A percentile compares a stretch with the other conserved stretches of the same genome.
Conservation (phyloP, 208 protist genomes). For the Zelonia costaricensis region DNA sequence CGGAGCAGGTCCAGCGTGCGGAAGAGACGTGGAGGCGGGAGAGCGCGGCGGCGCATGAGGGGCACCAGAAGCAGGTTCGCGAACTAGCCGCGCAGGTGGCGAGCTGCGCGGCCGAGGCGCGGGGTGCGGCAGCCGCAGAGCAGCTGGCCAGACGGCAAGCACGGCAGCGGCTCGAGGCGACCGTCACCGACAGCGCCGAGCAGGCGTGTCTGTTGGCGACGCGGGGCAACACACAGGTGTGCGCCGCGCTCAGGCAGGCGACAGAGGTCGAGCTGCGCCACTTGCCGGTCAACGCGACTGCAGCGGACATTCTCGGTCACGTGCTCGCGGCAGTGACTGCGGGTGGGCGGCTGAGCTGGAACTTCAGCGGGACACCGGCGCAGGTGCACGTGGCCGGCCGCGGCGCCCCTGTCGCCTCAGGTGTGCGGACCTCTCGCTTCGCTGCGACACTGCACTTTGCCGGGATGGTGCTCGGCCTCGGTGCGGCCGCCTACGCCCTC, state of each 20-base stretch:
- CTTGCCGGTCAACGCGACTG: slow-evolving; percentile 2
- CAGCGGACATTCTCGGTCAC: neutral
- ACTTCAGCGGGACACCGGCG: slow-evolving; percentile 4
- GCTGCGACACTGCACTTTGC: slow-evolving; percentile 2
- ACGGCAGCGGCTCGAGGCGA: slow-evolving; percentile 1
- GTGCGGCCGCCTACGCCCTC: slow-evolving; percentile 14
- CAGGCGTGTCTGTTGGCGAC: slow-evolving; percentile 14
- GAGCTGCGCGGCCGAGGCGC: neutral
- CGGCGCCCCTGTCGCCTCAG: neutral
- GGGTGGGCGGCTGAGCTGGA: slow-evolving; percentile 4
- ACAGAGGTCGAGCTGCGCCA: slow-evolving; percentile 10
- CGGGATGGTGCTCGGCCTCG: slow-evolving; percentile 13
- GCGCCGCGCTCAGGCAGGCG: slow-evolving; percentile 4
- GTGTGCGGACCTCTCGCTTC: neutral
- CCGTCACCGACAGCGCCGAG: slow-evolving; percentile 7
- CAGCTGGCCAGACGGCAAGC: neutral
- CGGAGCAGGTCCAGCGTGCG: neutral
- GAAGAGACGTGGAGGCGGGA: neutral
- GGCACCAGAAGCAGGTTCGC: slow-evolving; percentile 1
- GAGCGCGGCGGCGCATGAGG: neutral
- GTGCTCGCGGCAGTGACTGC: neutral
- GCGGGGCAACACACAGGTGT: slow-evolving; percentile 1
- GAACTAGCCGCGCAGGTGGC: slow-evolving; percentile 6
- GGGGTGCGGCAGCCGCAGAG: neutral
- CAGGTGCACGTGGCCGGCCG: neutral